phyloP scores from a whole-genome alignment of 805 yeast genomes.

The Kluyveromyces wickerhamii region DNA sequence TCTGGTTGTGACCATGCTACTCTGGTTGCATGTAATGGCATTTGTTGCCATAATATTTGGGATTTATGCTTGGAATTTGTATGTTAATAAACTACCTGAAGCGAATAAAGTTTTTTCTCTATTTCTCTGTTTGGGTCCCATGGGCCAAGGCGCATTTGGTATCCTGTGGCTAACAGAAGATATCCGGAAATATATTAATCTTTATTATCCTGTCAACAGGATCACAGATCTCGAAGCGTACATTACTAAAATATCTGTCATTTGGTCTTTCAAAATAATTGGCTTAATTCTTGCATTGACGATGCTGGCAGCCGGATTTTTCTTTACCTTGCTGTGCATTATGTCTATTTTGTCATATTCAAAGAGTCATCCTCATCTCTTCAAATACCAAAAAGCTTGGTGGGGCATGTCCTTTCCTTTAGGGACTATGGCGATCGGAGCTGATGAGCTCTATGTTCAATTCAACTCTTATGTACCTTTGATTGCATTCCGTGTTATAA shows the following conservation, averaged over 20 bases:
- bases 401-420: slow-evolving; percentile 90
- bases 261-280: slow-evolving; percentile 26
- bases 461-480: slow-evolving; percentile 34
- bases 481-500: slow-evolving; percentile 51
- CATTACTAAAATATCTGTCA: slow-evolving; percentile 19
- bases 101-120: slow-evolving; percentile 50
- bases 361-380: slow-evolving; percentile 9
- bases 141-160: slow-evolving; percentile 80
- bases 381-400: slow-evolving; percentile 44
- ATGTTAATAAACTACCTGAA: slow-evolving; percentile 52
- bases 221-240: slow-evolving; percentile 12
- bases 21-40: slow-evolving; percentile 64
- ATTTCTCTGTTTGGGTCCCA: slow-evolving; percentile 73
- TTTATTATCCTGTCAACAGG: slow-evolving; percentile 13
- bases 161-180: slow-evolving; percentile 48
- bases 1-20: slow-evolving; percentile 43
- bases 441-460: slow-evolving; percentile 40
- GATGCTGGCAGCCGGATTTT: slow-evolving; percentile 49
- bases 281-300: slow-evolving; percentile 38
- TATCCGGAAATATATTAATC: slow-evolving; percentile 19
- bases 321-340: slow-evolving; percentile 41
- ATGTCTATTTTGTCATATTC: slow-evolving; percentile 21
- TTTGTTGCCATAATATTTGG: slow-evolving; percentile 49
- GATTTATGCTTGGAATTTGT: slow-evolving; percentile 52
- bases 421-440: slow-evolving; percentile 69